phyloP scores from a whole-genome alignment of 768 basidiomycete species.

The Auricularia cornea region DNA sequence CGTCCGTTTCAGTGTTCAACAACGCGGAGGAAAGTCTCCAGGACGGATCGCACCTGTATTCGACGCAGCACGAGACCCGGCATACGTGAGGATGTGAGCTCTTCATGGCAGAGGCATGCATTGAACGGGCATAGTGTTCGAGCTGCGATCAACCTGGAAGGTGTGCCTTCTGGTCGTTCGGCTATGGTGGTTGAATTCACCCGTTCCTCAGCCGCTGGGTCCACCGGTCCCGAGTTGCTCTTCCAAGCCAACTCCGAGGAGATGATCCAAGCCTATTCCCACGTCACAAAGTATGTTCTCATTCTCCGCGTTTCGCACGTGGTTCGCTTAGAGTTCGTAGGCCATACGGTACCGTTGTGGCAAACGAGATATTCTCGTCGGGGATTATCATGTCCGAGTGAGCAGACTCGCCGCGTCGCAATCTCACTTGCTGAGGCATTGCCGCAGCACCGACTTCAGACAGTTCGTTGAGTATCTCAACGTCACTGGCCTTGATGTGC shows the following conservation, averaged over 20 bases:
- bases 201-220: slow-evolving; percentile 59
- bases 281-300: slow-evolving; percentile 57
- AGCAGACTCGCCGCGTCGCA: slow-evolving; percentile 10
- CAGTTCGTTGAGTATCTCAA: slow-evolving; percentile 88
- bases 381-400: slow-evolving; percentile 88
- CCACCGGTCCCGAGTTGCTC: slow-evolving; percentile 76
- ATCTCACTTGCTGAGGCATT: slow-evolving; percentile 4
- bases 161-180: slow-evolving; percentile 23
- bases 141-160: slow-evolving; percentile 86
- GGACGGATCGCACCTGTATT: slow-evolving; percentile 88
- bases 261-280: slow-evolving; percentile 87
- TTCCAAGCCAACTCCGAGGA: slow-evolving; percentile 95
- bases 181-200: slow-evolving; percentile 3
- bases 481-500: slow-evolving; percentile 83
- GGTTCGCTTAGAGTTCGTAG: slow-evolving; percentile 24
- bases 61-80: slow-evolving; percentile 76
- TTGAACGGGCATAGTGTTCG: slow-evolving; percentile 45
- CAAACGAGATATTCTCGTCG: slow-evolving; percentile 88
- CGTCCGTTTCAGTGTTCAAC: slow-evolving; percentile 65
- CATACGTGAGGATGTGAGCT: slow-evolving; percentile 43
- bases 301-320: background rate
- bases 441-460: slow-evolving; percentile 79
- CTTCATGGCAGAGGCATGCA: background rate
- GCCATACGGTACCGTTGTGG: slow-evolving; percentile 82
- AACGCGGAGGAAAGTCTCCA: slow-evolving; percentile 92